These are phyloP conservation scores for Chytridium lagenaria DNA, from an alignment of 371 early-diverging fungal species.

Conservation along the genomic window DNA sequence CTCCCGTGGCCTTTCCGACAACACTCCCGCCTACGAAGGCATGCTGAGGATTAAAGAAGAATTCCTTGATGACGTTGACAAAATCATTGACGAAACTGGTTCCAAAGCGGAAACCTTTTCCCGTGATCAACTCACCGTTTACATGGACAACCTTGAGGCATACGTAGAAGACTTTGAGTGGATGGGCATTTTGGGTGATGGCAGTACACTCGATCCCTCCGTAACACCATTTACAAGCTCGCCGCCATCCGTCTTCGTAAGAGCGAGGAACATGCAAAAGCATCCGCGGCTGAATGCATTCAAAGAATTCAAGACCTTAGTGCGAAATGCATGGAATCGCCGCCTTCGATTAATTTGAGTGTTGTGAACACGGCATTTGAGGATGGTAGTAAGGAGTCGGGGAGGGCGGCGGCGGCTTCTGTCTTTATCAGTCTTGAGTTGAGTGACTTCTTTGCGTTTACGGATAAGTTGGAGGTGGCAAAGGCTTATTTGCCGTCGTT, in stretches of 20 bases:
- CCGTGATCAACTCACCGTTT: slow-evolving; percentile 57
- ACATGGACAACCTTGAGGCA: slow-evolving; percentile 68
- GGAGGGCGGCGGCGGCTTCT: slow-evolving; percentile 32
- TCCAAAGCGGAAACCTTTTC: slow-evolving; percentile 60
- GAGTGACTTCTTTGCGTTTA: slow-evolving; percentile 64
- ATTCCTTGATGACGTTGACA: slow-evolving; percentile 71
- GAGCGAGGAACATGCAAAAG: slow-evolving; percentile 72
- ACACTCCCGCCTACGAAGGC: slow-evolving; percentile 43
- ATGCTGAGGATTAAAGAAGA: slow-evolving; percentile 56
- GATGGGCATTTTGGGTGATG: slow-evolving; percentile 79
- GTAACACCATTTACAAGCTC: slow-evolving; percentile 41
- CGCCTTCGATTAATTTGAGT: slow-evolving; percentile 48
- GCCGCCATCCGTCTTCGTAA: slow-evolving; percentile 40
- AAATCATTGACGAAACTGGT: slow-evolving; percentile 70
- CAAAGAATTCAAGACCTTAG: slow-evolving; percentile 69
- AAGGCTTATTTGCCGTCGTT: slow-evolving; percentile 54
- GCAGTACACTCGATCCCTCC: slow-evolving; percentile 79
- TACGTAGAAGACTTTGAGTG: slow-evolving; percentile 74
- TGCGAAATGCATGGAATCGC: slow-evolving; percentile 53
- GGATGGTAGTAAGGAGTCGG: slow-evolving; percentile 40
- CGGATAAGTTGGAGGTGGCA: slow-evolving; percentile 71
- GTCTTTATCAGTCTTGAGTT: slow-evolving; percentile 53
- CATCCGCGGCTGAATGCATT: slow-evolving; percentile 65
- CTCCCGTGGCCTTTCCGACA: slow-evolving; percentile 46
- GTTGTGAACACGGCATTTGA: slow-evolving; percentile 54